phyloP scores from a whole-genome alignment of 2,329 filamentous ascomycete genomes.

The Neurospora sp. region DNA sequence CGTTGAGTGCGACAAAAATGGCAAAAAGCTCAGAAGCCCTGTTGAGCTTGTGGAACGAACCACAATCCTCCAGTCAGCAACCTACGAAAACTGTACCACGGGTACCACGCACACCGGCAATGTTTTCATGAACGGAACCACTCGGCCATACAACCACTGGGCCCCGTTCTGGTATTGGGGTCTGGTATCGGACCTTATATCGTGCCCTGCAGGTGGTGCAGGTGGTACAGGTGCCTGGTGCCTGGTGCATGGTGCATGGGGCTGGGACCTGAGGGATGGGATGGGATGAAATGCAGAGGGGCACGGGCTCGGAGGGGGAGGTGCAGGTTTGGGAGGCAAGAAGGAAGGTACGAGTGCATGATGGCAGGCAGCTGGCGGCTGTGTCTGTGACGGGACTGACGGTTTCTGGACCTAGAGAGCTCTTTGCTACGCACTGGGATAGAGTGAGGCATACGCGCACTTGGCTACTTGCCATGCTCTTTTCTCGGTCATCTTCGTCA shows the following conservation, averaged over 20 bases:
- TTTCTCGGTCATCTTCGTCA: not conserved
- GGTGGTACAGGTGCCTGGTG: too few relatives aligned
- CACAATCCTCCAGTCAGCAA: not conserved
- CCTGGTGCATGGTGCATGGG: not conserved
- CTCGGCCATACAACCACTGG: not conserved
- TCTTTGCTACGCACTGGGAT: not conserved
- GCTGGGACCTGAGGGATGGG: not conserved
- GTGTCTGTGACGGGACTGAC: not conserved
- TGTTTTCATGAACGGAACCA: not conserved
- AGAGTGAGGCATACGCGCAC: not conserved
- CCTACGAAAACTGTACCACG: not conserved
- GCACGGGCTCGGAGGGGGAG: not conserved
- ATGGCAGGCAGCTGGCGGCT: not conserved
- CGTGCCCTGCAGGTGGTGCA: not conserved
- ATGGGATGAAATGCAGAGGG: not conserved
- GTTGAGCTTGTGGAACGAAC: not conserved
- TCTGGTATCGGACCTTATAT: not conserved
- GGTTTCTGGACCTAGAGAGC: not conserved
- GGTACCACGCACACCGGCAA: not conserved
- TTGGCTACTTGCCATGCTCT: not conserved
- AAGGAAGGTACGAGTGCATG: not conserved
- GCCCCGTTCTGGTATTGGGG: not conserved
- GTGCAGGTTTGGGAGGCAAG: not conserved
- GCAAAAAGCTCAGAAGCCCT: not conserved
- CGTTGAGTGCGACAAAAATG: not conserved